Evolutionary conservation across 2,329 filamentous ascomycete species (phyloP).

Genomic region (Epichloe brachyelytri): DNA sequence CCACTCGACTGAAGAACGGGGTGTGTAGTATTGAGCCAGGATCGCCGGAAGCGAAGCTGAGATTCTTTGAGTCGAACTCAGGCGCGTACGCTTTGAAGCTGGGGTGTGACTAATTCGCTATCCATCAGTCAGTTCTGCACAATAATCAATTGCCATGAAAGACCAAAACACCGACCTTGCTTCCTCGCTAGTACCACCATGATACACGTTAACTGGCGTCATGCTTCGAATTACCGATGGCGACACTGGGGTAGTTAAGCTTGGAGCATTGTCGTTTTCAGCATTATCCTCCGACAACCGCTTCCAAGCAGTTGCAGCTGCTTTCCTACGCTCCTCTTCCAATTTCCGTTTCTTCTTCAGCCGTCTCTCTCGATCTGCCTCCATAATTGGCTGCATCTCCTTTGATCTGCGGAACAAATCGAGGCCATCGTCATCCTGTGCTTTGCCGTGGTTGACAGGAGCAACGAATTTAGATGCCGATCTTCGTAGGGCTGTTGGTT

Average conservation of each 20-base stretch:
- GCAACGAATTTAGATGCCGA: conserved; percentile 10
- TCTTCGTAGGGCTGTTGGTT: conserved; percentile 31
- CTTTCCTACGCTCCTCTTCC: conserved; percentile 9
- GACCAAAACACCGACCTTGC: not conserved
- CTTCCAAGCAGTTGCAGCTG: conserved; percentile 10
- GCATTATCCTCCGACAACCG: conserved; percentile 10
- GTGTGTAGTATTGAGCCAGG: conserved; percentile 8
- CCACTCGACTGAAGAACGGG: conserved; percentile 7
- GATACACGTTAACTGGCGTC: not conserved
- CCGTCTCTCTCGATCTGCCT: conserved; percentile 26
- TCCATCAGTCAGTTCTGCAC: not conserved
- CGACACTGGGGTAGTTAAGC: not conserved
- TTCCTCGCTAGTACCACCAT: not conserved
- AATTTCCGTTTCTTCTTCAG: conserved; percentile 14
- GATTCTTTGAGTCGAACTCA: conserved; percentile 9
- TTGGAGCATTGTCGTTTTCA: conserved; percentile 3
- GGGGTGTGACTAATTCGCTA: conserved; percentile 25
- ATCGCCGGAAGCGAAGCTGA: conserved; percentile 6
- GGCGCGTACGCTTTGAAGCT: conserved; percentile 25
- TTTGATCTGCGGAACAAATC: conserved; percentile 37
- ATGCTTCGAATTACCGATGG: not conserved
- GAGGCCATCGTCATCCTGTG: conserved; percentile 23
- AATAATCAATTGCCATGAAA: not conserved
- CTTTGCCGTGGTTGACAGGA: conserved; percentile 7
- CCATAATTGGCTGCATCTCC: conserved; percentile 33